These are phyloP conservation scores for Chrysophaeum taylorii DNA, from an alignment of 352 stramenopile species.

Conservation along the genomic window DNA sequence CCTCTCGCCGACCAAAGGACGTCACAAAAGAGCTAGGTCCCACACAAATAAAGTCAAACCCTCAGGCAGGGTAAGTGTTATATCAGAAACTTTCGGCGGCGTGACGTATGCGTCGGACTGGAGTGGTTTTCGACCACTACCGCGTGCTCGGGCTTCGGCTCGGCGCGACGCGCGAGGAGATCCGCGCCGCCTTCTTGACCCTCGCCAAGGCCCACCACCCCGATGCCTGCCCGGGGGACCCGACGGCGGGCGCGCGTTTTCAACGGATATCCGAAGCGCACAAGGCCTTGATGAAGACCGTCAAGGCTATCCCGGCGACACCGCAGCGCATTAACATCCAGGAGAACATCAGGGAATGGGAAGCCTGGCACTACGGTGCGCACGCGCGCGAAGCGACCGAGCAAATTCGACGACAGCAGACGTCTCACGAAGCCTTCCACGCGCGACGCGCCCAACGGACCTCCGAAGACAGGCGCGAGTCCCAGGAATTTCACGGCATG, in stretches of 20 bases:
- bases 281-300: background rate
- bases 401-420: background rate
- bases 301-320: too few relatives aligned
- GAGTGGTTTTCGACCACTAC: conserved; percentile 76
- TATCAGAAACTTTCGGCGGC: too few relatives aligned
- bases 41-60: too few relatives aligned
- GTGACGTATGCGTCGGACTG: too few relatives aligned
- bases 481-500: background rate
- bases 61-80: too few relatives aligned
- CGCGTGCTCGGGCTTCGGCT: conserved; percentile 82
- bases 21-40: too few relatives aligned
- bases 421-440: background rate
- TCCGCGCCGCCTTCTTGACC: conserved; percentile 84
- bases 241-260: background rate
- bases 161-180: conserved; percentile 72
- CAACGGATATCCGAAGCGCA: background rate
- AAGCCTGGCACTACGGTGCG: background rate
- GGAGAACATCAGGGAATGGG: background rate
- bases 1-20: too few relatives aligned
- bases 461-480: background rate
- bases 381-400: background rate
- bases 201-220: conserved; percentile 88
- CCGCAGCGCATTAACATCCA: background rate
- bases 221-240: background rate
- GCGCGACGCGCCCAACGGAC: background rate